Evolutionary conservation across 768 basidiomycete species (phyloP), one percentile per base, ranked within the genome.

Genomic region (Lentinula lateritia): DNA sequence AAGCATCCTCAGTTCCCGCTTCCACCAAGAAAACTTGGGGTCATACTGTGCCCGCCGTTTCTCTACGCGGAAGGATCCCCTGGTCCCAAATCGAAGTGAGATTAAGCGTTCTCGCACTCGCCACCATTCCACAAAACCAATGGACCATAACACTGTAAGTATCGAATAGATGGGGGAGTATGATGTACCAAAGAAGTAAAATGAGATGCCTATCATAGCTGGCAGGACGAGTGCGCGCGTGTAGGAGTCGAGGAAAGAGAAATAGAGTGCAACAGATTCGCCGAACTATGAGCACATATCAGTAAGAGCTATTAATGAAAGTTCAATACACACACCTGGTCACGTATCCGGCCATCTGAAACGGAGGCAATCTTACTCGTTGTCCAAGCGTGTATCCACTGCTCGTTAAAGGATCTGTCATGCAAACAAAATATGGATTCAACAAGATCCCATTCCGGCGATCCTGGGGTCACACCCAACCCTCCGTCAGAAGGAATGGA

Each of bases 81-180:
- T 84, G 0, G 89, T 92, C 3, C 90, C 89, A 80, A 92, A 95
- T 28, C 86, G 81, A 46, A 94, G 82, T 2, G 92, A 85, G 20
- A 97, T 77, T 46, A 88, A 84, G 12, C 89, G 85, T 73, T 98
- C 93, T 62, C 84, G 84, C 38, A 97, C 83, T 28, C 90, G 83
- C 95, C 96, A 99, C 78, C 87, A 89, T 72, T 98, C 95, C 63
- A 95, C 89, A 67, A 95, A 96, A 18, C 82, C 72, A 52, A 93
- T 79, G 0, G 90, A 88, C 92, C 95, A 99, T 2, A 94, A 59
- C n/a, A 86, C 83, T 52, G 96, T 75, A 20, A 91, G 73, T 58
- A 81, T 73, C 0, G 93, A 93, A 71, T 94, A 98, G 4, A 83
- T 50, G 10, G 89, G 82, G 8, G 89, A 88, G 73, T 94, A 98